These are phyloP conservation scores for Andrographis paniculata DNA, from an alignment of 305 asterid genomes.

Conservation along the genomic window DNA sequence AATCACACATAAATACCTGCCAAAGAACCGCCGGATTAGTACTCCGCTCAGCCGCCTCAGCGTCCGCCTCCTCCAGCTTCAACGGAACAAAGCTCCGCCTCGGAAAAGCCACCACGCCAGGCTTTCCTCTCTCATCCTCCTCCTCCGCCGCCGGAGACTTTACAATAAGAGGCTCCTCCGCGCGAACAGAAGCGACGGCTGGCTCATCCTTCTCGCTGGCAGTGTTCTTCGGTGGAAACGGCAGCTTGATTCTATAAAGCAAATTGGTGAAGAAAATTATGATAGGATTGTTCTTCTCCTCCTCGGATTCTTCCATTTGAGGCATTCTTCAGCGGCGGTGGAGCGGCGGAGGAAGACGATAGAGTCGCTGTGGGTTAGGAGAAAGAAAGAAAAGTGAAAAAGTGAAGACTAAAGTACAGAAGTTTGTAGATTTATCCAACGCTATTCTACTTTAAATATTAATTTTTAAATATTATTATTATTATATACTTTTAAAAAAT, in stretches of 20 bases:
- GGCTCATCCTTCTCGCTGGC: conserved; percentile 8
- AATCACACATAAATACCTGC: conserved; percentile 25
- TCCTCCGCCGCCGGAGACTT: conserved; percentile 5
- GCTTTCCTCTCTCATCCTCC: conserved; percentile 12
- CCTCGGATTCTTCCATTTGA: conserved; percentile 23
- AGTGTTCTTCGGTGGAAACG: conserved; percentile 19
- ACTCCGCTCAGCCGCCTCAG: conserved; percentile 26
- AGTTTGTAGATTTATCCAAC: too few relatives aligned
- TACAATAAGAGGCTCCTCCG: conserved; percentile 14
- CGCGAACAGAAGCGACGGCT: conserved; percentile 12
- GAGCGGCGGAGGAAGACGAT: background rate
- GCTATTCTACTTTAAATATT: too few relatives aligned
- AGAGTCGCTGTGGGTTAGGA: too few relatives aligned
- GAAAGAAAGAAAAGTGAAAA: too few relatives aligned
- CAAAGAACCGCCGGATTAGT: conserved; percentile 36
- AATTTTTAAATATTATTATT: too few relatives aligned
- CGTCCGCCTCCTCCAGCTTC: conserved; percentile 33
- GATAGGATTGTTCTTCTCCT: conserved; percentile 27
- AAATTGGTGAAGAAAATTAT: conserved; percentile 25
- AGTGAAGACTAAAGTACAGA: too few relatives aligned
- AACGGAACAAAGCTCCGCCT: conserved; percentile 22
- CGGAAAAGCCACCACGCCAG: conserved; percentile 25
- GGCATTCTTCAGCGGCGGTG: conserved; percentile 9
- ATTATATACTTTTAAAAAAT: too few relatives aligned
- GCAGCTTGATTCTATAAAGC: conserved; percentile 25